phyloP scores from a whole-genome alignment of 1,284 basidiomycete genomes.

The Limonomyces culmigenus region DNA sequence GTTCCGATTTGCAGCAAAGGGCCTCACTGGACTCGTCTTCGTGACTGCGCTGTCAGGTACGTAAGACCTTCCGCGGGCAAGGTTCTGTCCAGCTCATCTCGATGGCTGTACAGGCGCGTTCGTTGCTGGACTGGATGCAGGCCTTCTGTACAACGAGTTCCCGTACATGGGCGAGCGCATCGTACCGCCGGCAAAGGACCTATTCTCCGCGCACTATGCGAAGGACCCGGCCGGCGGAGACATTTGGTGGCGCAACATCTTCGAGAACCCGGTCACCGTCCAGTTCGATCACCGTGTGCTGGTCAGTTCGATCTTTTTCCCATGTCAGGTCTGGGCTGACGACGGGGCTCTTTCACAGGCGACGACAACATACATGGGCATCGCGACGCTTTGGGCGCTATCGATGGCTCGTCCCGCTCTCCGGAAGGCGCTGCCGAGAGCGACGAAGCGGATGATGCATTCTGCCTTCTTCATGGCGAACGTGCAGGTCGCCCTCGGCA shows the following conservation, averaged over 20 bases:
- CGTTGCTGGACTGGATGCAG: conserved; percentile 95
- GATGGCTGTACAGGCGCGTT: conserved; percentile 83
- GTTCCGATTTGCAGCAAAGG: conserved; percentile 45
- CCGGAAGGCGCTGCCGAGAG: conserved; percentile 47
- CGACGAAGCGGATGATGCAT: conserved; percentile 42
- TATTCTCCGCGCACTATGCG: conserved; percentile 67
- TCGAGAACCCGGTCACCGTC: conserved; percentile 96
- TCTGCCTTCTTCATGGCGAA: conserved; percentile 73
- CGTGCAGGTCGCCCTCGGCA: conserved; percentile 78
- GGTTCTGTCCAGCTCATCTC: conserved; percentile 5
- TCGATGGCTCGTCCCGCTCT: too few relatives aligned
- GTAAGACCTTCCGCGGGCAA: conserved; percentile 5
- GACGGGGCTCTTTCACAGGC: too few relatives aligned
- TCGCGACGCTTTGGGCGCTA: too few relatives aligned
- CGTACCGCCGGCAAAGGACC: conserved; percentile 70
- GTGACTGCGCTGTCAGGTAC: conserved; percentile 80
- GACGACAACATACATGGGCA: conserved; percentile 64
- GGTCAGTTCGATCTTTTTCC: too few relatives aligned
- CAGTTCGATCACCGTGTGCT: conserved; percentile 93
- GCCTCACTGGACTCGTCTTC: conserved; percentile 64
- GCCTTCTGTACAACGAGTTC: conserved; percentile 95
- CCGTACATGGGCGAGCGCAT: conserved; percentile 89
- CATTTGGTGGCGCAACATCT: conserved; percentile 82
- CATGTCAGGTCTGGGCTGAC: too few relatives aligned
- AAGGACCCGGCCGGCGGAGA: conserved; percentile 53